Base-by-base conservation (phyloP, 495 filamentous ascomycete species). In the Pyronema omphalodes region DNA sequence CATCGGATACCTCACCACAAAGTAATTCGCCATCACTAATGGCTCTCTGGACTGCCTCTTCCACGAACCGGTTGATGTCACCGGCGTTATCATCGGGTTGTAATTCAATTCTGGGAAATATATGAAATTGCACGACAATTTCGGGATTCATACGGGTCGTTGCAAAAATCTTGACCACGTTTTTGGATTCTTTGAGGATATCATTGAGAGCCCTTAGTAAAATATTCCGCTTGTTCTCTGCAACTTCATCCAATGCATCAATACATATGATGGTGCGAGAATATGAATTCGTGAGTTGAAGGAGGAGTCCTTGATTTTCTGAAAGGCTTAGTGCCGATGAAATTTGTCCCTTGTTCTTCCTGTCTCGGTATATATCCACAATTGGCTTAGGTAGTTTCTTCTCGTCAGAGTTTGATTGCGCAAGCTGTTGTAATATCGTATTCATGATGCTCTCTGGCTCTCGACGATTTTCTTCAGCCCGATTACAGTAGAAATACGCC, bases 401-500 rank as follows among this genome's bases (percentile, higher is more conserved):
- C 8, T 50, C 33, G 47, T 50, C 15, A 57, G 0, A 52, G 15
- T 7, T 29, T 18, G 17, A 7, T 17, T 50, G 47, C 6, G 19
- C 17, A 34, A 58, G 40, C n/a, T 58, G 53, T 36, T 58, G 55
- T 23, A 58, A 18, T 3, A 58, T 33, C 1, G 57, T 40, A 6
- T 47, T 44, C 1, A 59, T 37, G 19, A 57, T 59, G 8, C 6
- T 9, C 9, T 7, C 41, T 5, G 57, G 57, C 5, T 57, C 50
- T 19, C 41, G 44, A 1, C 57, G 46, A 14, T 43, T 15, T 5
- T 18, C 9, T 29, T 59, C 54, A 7, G 36, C 44, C 12, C 56
- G 57, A n/a, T 57, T 57, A 36, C 58, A 55, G 17, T 62, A 62
- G 44, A 62, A 62, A 36, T 62, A 60, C 8, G 58, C 54, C 54